A percentile compares a stretch with the other conserved stretches of the same genome.
phyloP scores from a whole-genome alignment of 352 stramenopile species.

The Plasmopara viticola region DNA sequence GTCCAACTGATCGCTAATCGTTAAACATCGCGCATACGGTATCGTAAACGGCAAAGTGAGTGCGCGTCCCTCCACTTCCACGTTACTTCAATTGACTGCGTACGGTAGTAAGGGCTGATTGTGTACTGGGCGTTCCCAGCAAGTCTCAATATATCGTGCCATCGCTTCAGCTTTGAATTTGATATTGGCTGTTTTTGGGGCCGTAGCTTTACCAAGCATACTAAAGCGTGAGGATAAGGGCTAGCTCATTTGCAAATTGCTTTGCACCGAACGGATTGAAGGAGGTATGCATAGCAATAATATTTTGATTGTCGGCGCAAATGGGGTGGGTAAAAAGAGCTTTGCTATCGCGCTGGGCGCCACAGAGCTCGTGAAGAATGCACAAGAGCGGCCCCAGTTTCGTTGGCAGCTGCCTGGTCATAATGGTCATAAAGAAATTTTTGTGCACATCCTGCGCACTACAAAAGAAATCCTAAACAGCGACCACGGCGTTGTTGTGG shows the following conservation, averaged over 20 bases:
- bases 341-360: slow-evolving; percentile 47
- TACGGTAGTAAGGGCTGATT: slow-evolving; percentile 1
- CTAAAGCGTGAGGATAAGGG: slow-evolving; percentile 7
- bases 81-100: neutral
- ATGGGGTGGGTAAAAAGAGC: slow-evolving; percentile 41
- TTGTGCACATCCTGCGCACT: slow-evolving; percentile 15
- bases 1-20: too few species aligned
- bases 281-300: slow-evolving; percentile 20
- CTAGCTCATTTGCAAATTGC: neutral
- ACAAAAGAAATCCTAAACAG: slow-evolving; percentile 11
- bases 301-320: slow-evolving; percentile 35
- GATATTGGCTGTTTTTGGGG: slow-evolving; percentile 3
- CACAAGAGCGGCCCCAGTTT: slow-evolving; percentile 8
- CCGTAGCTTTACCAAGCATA: slow-evolving; percentile 14
- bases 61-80: neutral
- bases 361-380: slow-evolving; percentile 6
- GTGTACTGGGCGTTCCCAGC: slow-evolving; percentile 2
- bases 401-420: slow-evolving; percentile 15
- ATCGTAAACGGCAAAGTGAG: slow-evolving; percentile 1
- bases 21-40: too few species aligned
- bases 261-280: slow-evolving; percentile 9
- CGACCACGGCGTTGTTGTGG: slow-evolving; percentile 30
- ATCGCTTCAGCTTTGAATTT: neutral
- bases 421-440: slow-evolving; percentile 10
- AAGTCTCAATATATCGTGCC: slow-evolving; percentile 5